Percentiles rank a stretch among this genome's conserved stretches.
These are phyloP conservation scores for Sarocladium brachiariae DNA, from an alignment of 2,329 filamentous ascomycete genomes.

Conservation along the genomic window DNA sequence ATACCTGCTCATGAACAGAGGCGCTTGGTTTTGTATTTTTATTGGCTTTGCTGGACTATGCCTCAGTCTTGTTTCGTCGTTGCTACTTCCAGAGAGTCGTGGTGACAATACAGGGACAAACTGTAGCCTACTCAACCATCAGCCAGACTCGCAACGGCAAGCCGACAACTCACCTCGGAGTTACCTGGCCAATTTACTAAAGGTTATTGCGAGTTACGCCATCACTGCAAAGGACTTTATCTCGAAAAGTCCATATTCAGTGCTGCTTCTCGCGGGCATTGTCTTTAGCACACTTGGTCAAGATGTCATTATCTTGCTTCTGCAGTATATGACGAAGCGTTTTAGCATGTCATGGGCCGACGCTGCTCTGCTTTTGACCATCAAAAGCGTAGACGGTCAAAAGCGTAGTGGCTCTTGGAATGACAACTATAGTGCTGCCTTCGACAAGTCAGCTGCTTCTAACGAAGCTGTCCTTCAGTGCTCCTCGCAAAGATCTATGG, in stretches of 20 bases:
- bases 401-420: too few species aligned
- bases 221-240: background rate
- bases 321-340: slow-evolving; percentile 8
- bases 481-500: too few species aligned
- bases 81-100: background rate
- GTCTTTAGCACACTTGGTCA: background rate
- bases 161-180: too few species aligned
- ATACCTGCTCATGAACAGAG: slow-evolving; percentile 2
- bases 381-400: too few species aligned
- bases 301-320: slow-evolving; percentile 2
- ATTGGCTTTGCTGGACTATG: background rate
- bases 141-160: too few species aligned
- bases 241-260: background rate
- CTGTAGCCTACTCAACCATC: background rate
- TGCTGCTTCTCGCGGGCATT: background rate
- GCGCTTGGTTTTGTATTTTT: background rate
- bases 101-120: background rate
- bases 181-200: too few species aligned
- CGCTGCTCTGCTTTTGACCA: too few species aligned
- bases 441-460: too few species aligned
- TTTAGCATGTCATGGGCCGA: slow-evolving; percentile 8
- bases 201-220: too few species aligned
- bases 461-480: too few species aligned
- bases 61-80: background rate
- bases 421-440: too few species aligned